Percentiles rank a stretch among this genome's conserved stretches.
phyloP scores from a whole-genome alignment of 1,284 basidiomycete species.

The Ganoderma lucidum region DNA sequence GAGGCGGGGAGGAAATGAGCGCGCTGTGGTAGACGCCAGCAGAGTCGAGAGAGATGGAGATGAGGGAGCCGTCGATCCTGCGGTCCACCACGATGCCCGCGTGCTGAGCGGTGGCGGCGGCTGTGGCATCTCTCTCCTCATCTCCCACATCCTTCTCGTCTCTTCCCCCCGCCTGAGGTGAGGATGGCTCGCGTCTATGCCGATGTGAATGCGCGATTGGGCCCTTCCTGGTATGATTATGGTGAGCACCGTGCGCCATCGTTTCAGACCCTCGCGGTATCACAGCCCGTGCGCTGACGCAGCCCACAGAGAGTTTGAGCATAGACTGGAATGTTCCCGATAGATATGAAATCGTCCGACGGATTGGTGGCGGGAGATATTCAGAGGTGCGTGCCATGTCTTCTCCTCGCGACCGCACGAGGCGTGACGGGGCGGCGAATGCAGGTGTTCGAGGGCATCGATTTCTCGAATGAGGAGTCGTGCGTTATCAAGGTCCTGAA shows the following conservation, averaged over 20 bases:
- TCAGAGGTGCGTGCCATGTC: slow-evolving; percentile 73
- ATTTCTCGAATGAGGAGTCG: slow-evolving; percentile 80
- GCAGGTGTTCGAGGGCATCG: slow-evolving; percentile 89
- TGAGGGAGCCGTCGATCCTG: slow-evolving; percentile 26
- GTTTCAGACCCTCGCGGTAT: slow-evolving; percentile 18
- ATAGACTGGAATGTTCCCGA: slow-evolving; percentile 95
- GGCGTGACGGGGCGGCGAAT: background rate
- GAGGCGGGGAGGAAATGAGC: slow-evolving; percentile 1
- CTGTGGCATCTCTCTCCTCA: slow-evolving; percentile 21
- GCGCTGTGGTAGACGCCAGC: background rate
- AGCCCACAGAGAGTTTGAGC: slow-evolving; percentile 65
- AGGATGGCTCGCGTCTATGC: slow-evolving; percentile 68
- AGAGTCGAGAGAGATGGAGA: slow-evolving; percentile 13
- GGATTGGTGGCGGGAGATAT: slow-evolving; percentile 97
- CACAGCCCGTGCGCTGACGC: slow-evolving; percentile 19
- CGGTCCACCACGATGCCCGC: slow-evolving; percentile 27
- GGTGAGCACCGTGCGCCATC: slow-evolving; percentile 50
- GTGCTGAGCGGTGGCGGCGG: slow-evolving; percentile 25
- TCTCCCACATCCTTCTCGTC: slow-evolving; percentile 8
- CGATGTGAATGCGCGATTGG: slow-evolving; percentile 75
- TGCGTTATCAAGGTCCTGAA: slow-evolving; percentile 93
- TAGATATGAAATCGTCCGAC: slow-evolving; percentile 97
- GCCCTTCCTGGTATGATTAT: slow-evolving; percentile 84
- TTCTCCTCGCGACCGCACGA: background rate
- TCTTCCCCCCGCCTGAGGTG: background rate